These are phyloP conservation scores for Phenoliferia sp. DNA, from an alignment of 1,284 basidiomycete genomes.

Conservation along the genomic window DNA sequence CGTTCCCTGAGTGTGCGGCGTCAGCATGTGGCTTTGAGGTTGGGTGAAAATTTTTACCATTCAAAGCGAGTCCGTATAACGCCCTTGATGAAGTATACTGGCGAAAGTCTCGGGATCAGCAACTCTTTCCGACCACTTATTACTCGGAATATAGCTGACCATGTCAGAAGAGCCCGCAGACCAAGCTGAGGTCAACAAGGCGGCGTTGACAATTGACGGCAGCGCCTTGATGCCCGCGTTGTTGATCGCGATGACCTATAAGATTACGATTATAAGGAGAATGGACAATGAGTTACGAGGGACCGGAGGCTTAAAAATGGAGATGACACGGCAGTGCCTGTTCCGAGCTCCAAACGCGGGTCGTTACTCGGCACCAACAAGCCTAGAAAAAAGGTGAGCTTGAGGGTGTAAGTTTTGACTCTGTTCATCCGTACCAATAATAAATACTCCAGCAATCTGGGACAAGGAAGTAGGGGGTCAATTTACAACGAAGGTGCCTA, in stretches of 20 bases:
- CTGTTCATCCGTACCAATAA: conserved; percentile 36
- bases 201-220: conserved; percentile 44
- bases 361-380: conserved; percentile 61
- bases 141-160: conserved; percentile 47
- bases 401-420: background rate
- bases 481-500: background rate
- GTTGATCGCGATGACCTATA: conserved; percentile 34
- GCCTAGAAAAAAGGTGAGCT: conserved; percentile 36
- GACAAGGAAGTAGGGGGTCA: background rate
- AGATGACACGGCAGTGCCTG: conserved; percentile 33
- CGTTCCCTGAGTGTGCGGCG: conserved; percentile 39
- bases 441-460: conserved; percentile 47
- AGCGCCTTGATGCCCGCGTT: conserved; percentile 35
- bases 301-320: conserved; percentile 53
- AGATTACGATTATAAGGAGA: conserved; percentile 41
- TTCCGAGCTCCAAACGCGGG: conserved; percentile 31
- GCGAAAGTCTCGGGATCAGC: background rate
- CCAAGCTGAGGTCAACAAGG: conserved; percentile 51
- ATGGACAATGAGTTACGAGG: conserved; percentile 74
- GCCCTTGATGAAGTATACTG: conserved; percentile 52
- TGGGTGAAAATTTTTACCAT: conserved; percentile 56
- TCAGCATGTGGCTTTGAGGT: background rate
- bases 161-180: conserved; percentile 51
- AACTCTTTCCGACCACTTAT: background rate
- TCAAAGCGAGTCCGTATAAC: conserved; percentile 51